Base-by-base conservation (phyloP, 768 basidiomycete genomes). In the Mycena crocata region DNA sequence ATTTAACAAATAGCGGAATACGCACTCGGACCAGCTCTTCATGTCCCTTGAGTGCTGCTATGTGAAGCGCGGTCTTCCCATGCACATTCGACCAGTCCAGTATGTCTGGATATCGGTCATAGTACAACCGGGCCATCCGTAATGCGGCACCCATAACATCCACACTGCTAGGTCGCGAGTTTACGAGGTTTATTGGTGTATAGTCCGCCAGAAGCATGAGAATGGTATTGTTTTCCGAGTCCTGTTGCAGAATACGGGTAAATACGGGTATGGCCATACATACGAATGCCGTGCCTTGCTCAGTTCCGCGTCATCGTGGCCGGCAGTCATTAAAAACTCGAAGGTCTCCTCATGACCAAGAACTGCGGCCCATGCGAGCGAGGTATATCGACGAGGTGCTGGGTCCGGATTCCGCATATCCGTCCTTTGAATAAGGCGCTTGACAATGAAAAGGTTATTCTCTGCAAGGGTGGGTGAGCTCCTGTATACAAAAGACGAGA, bases 331-430 rank as follows among this genome's bases (percentile, higher is more conserved):
- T 59, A 98, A 83, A 79, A 91, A 98, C 74, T 98, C 95, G 71
- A 97, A 98, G 2, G 94, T 95, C 75, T 97, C 96, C 74, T 96
- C 91, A 66, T 94, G 90, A 0, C 93, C 95, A 40, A 94, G 86
- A 0, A 92, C 87, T 24, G 95, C 95, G 2, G 96, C 90, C 95
- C 95, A 98, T 6, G 95, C 94, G 12, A 98, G 79, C 15, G 93
- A 95, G 0, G 96, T 98, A 75, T 92, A 91, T 10, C 94, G 86
- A 69, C 87, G 87, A 26, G 88, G 81, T 19, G 85, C 86, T 14
- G 90, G 84, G 79, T 98, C 96, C 12, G 94, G 90, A 79, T 98
- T 98, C 24, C 96, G 89, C 84, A 98, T 89, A 74, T 98, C 95
- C 12, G 91, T 91, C 72, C 92, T 83, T 77, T 93, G 89, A 59